Evolutionary conservation across 106 monocot species (phyloP), one percentile per base, ranked within the genome.

Genomic region (Dioscorea zingiberensis): DNA sequence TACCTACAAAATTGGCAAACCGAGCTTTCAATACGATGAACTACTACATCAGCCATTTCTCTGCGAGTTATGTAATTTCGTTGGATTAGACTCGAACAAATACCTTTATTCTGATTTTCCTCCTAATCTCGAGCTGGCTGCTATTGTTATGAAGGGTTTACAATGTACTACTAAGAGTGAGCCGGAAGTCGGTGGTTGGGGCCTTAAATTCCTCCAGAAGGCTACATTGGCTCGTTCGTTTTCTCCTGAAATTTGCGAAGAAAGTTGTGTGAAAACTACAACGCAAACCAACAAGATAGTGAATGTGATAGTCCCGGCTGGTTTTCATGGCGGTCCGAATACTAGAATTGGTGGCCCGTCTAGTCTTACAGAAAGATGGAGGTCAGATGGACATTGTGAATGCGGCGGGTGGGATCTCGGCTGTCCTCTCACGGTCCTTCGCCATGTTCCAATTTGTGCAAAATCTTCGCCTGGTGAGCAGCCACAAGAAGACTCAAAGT

Each of bases 321-420:
- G 75, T 58, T 21, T 76, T 74, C 94, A 94, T 82, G 94, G 90
- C 45, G 71, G 73, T 49, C 73, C 84, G 23, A 29, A 27, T 5
- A 62, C 58, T 11, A 59, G 12, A 46, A 29, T 17, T 65, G 73
- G 49, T 3, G 79, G 86, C 1, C 86, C 89, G 17, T 80, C 90
- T 21, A 78, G 77, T 77, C 82, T 94, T 54, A 68, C 58, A n/a
- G 80, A 85, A 60, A 90, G 90, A 76, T 94, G 90, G 94, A 84
- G 59, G 61, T 81, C 84, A 0, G 70, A 72, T 28, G 94, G 94
- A 44, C 55, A 48, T n/a, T 94, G 94, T 65, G 94, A 91, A 30
- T 94, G 94, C 68, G 85, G 87, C 18, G 90, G 94, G 27, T 94
- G 94, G 94, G 94, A 94, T 71, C 22, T 94, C 54, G 94, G 94